Evolutionary conservation across 225 moss, liverwort and hornwort species (phyloP), one percentile per base, ranked within the genome.

Genomic region (Takakia lepidozioides): DNA sequence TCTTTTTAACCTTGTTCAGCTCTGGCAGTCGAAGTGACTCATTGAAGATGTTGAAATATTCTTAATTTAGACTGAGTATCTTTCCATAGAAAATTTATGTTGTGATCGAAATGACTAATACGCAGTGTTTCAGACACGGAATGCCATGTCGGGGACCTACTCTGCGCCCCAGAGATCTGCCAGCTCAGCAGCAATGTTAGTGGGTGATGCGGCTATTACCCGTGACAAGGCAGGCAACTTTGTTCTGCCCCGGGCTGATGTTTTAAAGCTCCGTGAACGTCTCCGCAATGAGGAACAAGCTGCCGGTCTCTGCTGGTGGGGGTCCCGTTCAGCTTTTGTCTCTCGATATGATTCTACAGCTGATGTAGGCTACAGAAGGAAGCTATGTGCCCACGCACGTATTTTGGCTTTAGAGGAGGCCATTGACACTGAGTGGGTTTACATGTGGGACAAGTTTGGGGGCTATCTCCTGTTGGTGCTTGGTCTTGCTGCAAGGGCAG

Each of bases 401-500:
- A 98, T 98, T 40, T 49, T 98, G 44, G 95, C 95, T 47, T 68
- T 98, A 46, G 95, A 98, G 65, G 95, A 98, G 65, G 91, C 95
- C 40, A 98, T 98, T 65, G 95, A 98, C 69, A 98, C 95, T 14
- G 95, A 98, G 62, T 98, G 95, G 95, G 95, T 98, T 14, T 98
- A 98, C 40, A 98, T 98, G 95, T 98, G 95, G 95, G 95, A 98
- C 69, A 98, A 98, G 55, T 98, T 98, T 64, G 95, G 95, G 48
- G 95, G 95, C 49, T 98, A 98, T 66, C 57, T 98, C 37, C 87
- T 98, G 29, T 69, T 98, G 56, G 95, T 98, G 38, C 91, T 98
- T 69, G 95, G 95, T 49, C 95, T 87, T 70, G 95, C 95, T 44
- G 83, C 95, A 30, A 80, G 91, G 49, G 90, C 95, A 21, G 95